Percentiles rank a stretch among this genome's conserved stretches.
Evolutionary conservation across 441 rosid genomes (phyloP).

Genomic region (Gossypium trilobum): DNA sequence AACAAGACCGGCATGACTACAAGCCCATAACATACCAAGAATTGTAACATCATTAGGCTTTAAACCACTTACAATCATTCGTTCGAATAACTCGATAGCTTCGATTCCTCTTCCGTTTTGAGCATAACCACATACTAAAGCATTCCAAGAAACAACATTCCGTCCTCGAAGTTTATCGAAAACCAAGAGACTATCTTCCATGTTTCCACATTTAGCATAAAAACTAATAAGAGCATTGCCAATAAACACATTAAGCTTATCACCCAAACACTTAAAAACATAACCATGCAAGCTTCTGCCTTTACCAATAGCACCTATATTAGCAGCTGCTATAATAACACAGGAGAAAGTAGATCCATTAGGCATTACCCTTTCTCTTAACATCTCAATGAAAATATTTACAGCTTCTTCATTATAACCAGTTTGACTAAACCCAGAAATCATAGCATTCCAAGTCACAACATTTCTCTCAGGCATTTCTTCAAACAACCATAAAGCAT

Average conservation of each 20-base stretch:
- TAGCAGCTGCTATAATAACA: constrained; percentile 45
- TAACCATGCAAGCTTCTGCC: constrained; percentile 67
- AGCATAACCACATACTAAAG: constrained; percentile 67
- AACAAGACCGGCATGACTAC: constrained; percentile 71
- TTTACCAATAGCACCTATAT: constrained; percentile 52
- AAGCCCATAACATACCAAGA: constrained; percentile 66
- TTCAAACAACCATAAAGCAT: constrained; percentile 39
- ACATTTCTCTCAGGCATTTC: constrained; percentile 56
- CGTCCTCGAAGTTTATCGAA: constrained; percentile 35
- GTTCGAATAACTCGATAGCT: constrained; percentile 43
- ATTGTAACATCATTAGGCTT: constrained; percentile 54
- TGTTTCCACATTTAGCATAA: constrained; percentile 70
- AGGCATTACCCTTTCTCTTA: constrained; percentile 55
- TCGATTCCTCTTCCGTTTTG: constrained; percentile 69
- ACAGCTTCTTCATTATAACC: constrained; percentile 72
- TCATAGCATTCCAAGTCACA: constrained; percentile 71
- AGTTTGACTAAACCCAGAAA: constrained; percentile 63
- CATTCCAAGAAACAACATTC: constrained; percentile 58
- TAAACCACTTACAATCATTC: constrained; percentile 32
- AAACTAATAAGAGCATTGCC: constrained; percentile 61
- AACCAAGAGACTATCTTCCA: constrained; percentile 53
- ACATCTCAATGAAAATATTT: constrained; percentile 49
- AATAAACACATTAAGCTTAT: constrained; percentile 29
- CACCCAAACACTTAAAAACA: constrained; percentile 43
- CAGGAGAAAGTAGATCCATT: constrained; percentile 48